Conservation (phyloP, 495 filamentous ascomycete genomes). For the Aspergillus cristatus region DNA sequence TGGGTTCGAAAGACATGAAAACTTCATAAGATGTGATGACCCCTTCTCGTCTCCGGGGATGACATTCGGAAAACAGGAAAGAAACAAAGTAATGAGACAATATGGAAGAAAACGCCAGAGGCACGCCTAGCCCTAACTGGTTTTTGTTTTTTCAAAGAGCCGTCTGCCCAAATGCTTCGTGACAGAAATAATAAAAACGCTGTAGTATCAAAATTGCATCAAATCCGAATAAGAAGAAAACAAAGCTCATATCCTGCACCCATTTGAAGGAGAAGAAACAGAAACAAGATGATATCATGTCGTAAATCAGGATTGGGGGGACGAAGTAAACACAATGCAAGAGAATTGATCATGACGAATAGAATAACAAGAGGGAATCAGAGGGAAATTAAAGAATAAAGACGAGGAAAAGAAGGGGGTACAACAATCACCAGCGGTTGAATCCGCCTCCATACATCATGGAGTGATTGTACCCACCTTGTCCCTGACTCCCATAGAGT, state of each 20-base stretch:
- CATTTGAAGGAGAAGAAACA: slow-evolving; percentile 12
- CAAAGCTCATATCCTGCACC: slow-evolving; percentile 18
- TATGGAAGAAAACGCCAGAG: slow-evolving; percentile 27
- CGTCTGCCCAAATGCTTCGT: slow-evolving; percentile 27
- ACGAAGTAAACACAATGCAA: slow-evolving; percentile 14
- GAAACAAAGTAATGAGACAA: slow-evolving; percentile 7
- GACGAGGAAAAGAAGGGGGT: too few species aligned
- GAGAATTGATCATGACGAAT: slow-evolving; percentile 10
- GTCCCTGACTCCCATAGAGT: slow-evolving; percentile 81
- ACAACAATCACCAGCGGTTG: slow-evolving; percentile 57
- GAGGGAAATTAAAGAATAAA: slow-evolving; percentile 17
- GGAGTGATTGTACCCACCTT: slow-evolving; percentile 93
- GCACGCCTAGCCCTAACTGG: slow-evolving; percentile 24
- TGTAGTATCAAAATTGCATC: slow-evolving; percentile 21
- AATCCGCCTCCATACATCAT: slow-evolving; percentile 76
- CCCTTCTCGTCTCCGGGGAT: slow-evolving; percentile 14
- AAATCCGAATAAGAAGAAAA: slow-evolving; percentile 17
- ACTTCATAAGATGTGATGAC: slow-evolving; percentile 28
- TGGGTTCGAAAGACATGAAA: slow-evolving; percentile 20
- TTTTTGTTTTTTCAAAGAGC: slow-evolving; percentile 23
- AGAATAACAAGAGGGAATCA: slow-evolving; percentile 5
- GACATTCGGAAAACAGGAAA: slow-evolving; percentile 17
- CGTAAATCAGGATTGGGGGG: slow-evolving; percentile 19
- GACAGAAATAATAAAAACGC: slow-evolving; percentile 18
- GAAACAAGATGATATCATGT: slow-evolving; percentile 28